phyloP scores from a whole-genome alignment of 129 eudicot genomes.

The Artemisia annua region DNA sequence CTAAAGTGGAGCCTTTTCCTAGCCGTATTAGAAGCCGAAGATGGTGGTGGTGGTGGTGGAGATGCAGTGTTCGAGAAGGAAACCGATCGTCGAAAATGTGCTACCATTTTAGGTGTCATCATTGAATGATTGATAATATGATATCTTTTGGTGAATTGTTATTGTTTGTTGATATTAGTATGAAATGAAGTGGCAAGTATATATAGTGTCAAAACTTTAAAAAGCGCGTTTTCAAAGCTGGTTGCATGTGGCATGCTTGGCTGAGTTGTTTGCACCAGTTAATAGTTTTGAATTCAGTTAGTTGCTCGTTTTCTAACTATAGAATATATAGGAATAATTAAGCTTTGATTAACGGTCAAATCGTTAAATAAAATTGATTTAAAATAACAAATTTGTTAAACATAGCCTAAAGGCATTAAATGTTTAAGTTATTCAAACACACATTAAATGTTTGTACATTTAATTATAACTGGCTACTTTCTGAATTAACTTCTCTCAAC shows the following conservation, averaged over 20 bases:
- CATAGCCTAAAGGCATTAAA: no score
- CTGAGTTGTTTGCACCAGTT: constrained; percentile 22
- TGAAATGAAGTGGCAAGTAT: constrained; percentile 8
- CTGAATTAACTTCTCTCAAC: no score
- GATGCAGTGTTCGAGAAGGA: constrained; percentile 56
- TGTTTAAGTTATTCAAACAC: no score
- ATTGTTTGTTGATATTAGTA: not conserved
- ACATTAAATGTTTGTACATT: no score
- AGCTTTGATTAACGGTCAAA: no score
- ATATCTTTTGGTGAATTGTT: not conserved
- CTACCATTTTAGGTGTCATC: constrained; percentile 70
- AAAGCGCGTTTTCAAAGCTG: constrained; percentile 36
- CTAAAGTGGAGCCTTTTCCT: constrained; percentile 52
- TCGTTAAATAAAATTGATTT: no score
- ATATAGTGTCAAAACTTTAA: constrained; percentile 23
- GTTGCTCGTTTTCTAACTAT: not conserved
- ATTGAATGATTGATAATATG: not conserved
- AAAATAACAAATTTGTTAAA: no score
- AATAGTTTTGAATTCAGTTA: constrained; percentile 20
- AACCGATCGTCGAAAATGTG: constrained; percentile 57
- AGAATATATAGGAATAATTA: no score
- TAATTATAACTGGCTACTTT: no score
- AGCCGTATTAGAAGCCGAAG: constrained; percentile 20
- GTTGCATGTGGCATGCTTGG: constrained; percentile 26
- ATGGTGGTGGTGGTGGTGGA: constrained; percentile 11